Percentiles rank a stretch among this genome's conserved stretches.
These are phyloP conservation scores for Neopestalotiopsis sp. DNA, from an alignment of 2,329 filamentous ascomycete species.

Conservation along the genomic window DNA sequence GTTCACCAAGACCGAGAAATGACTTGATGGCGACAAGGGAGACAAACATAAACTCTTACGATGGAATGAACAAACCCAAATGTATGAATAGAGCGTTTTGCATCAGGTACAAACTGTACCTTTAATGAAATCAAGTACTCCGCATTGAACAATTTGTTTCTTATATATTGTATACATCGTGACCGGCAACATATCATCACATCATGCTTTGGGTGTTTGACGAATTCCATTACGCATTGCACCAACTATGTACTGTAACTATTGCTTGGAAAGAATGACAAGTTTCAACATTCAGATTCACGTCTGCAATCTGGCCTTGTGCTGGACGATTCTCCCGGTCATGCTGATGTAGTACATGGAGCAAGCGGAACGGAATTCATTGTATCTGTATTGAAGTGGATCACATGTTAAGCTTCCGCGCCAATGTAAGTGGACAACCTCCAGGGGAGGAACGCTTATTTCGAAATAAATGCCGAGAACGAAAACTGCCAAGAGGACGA, in stretches of 20 bases:
- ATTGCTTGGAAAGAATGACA: too few species aligned
- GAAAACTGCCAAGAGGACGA: neutral
- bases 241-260: too few species aligned
- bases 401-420: neutral
- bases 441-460: neutral
- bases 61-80: constrained; percentile 11
- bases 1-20: constrained; percentile 55
- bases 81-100: constrained; percentile 12
- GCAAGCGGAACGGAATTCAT: neutral
- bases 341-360: neutral
- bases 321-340: neutral
- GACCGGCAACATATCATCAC: too few species aligned
- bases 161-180: too few species aligned
- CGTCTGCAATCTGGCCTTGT: neutral
- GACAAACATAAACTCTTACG: constrained; percentile 11
- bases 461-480: neutral
- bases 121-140: constrained; percentile 7
- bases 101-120: neutral
- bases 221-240: too few species aligned
- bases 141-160: neutral
- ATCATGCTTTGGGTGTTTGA: too few species aligned
- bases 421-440: neutral
- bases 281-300: too few species aligned
- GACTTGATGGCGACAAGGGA: neutral
- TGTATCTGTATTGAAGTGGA: neutral